Percentiles rank a stretch among this genome's conserved stretches.
phyloP scores from a whole-genome alignment of 805 yeast species.

The Starmerella floris region DNA sequence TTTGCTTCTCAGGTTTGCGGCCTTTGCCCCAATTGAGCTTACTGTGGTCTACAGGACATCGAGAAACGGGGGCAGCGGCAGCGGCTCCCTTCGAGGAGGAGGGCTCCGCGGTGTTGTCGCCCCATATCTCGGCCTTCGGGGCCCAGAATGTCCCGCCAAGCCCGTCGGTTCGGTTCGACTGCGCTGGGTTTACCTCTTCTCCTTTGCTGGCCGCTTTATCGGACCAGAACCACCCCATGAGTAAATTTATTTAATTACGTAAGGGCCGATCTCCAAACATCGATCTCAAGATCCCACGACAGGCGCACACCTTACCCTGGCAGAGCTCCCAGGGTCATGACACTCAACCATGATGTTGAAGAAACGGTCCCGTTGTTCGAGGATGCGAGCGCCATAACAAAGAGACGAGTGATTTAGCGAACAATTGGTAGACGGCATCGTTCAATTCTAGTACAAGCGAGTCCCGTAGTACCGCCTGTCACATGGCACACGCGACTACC shows the following conservation, averaged over 20 bases:
- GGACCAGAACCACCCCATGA: slow-evolving; percentile 91
- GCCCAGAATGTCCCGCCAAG: slow-evolving; percentile 16
- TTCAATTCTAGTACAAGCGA: too few relatives aligned
- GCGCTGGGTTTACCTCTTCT: slow-evolving; percentile 1
- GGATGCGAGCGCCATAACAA: too few relatives aligned
- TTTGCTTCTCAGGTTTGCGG: background rate
- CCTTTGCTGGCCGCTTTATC: slow-evolving; percentile 12
- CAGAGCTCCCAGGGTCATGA: too few relatives aligned
- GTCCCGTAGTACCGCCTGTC: too few relatives aligned
- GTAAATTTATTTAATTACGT: background rate
- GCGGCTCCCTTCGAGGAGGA: background rate
- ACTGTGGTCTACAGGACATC: slow-evolving; percentile 34
- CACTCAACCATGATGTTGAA: too few relatives aligned
- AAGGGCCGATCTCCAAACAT: too few relatives aligned
- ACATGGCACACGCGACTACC: too few relatives aligned
- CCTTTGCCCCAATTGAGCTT: slow-evolving; percentile 18
- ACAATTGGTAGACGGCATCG: too few relatives aligned
- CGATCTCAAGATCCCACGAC: too few relatives aligned
- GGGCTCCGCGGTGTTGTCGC: background rate
- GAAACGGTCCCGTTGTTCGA: too few relatives aligned
- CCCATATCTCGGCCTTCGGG: slow-evolving; percentile 14
- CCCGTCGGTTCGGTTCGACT: background rate
- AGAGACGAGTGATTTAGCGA: too few relatives aligned
- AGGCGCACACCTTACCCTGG: too few relatives aligned
- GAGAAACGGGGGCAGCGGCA: slow-evolving; percentile 7